Conservation (phyloP, 1,284 basidiomycete species). For the Pulchroboletus neoregius region DNA sequence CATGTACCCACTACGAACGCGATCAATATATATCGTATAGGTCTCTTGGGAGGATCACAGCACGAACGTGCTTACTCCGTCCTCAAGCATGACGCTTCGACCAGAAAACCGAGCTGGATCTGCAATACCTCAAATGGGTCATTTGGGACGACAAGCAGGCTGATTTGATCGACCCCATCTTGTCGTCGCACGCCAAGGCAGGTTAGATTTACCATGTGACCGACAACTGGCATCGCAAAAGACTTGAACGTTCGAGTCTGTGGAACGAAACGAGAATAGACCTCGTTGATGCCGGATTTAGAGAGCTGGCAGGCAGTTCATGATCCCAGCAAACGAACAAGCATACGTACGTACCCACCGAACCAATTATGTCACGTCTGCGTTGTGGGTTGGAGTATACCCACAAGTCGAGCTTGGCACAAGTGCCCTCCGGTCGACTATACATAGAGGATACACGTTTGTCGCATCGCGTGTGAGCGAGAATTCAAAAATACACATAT, state of each 20-base stretch:
- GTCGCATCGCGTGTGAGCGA: too few relatives aligned
- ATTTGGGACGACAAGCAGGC: not conserved
- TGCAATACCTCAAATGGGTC: not conserved
- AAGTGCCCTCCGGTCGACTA: not conserved
- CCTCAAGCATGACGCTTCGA: not conserved
- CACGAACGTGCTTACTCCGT: too few relatives aligned
- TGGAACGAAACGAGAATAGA: too few relatives aligned
- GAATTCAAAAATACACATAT: too few relatives aligned
- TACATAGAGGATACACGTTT: not conserved
- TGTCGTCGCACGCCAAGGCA: not conserved
- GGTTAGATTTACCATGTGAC: not conserved
- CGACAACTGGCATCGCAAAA: too few relatives aligned
- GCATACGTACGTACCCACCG: not conserved
- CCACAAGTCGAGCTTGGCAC: not conserved
- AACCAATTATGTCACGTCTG: not conserved
- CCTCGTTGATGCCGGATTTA: not conserved
- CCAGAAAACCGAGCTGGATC: not conserved
- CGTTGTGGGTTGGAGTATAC: not conserved
- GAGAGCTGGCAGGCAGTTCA: too few relatives aligned
- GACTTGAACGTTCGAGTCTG: too few relatives aligned
- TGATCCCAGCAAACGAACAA: too few relatives aligned
- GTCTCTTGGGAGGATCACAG: too few relatives aligned
- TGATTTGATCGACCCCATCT: not conserved
- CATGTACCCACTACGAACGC: not conserved
- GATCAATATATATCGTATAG: too few relatives aligned